Base-by-base conservation (phyloP, 2,329 filamentous ascomycete genomes). In the Tolypocladium cylindrosporum region DNA sequence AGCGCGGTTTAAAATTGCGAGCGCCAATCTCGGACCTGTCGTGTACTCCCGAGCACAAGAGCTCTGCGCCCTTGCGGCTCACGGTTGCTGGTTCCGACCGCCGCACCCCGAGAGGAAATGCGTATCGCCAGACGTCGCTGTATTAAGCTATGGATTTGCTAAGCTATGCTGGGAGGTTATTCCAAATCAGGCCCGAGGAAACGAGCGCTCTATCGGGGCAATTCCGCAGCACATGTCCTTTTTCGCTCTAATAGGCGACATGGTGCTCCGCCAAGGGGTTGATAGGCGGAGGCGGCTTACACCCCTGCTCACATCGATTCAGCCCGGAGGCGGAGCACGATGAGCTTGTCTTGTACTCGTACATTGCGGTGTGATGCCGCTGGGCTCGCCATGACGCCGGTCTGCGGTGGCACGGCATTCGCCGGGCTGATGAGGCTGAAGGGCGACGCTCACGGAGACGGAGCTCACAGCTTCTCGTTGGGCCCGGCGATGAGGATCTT, bases 401-500 rank as follows among this genome's bases (percentile, higher is more conserved):
- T 16, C 48, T n/a, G n/a, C 31, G 48, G 31, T 19, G n/a, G 48
- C 48, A n/a, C 48, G 48, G 19, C 9, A 36, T 36, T 4, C 16
- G 31, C 16, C 7, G 31, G 48, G 48, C 48, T 51, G 48, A 36
- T 50, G 27, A 50, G 45, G 45, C 27, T 16, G 4, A 27, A 31
- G 27, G 27, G 27, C 2, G 16, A 39, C 16, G n/a, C 41, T 55
- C 41, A 14, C 8, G 4, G 16, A 19, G 52, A 37, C 51, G 37
- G 37, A 19, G 45, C 48, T 37, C 31, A 52, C 19, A 52, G 40
- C 40, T 16, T 31, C 54, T 55, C 54, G 62, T 87, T 87, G 9
- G 85, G 85, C 0, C 85, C 85, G 4, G 79, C 81, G 67, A 88
- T 88, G 64, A 89, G 65, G 27, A 86, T 79, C 78, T 89, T 89